Evolutionary conservation across 2,329 filamentous ascomycete species (phyloP), one percentile per base, ranked within the genome.

Genomic region (Fusarium haematococcum): DNA sequence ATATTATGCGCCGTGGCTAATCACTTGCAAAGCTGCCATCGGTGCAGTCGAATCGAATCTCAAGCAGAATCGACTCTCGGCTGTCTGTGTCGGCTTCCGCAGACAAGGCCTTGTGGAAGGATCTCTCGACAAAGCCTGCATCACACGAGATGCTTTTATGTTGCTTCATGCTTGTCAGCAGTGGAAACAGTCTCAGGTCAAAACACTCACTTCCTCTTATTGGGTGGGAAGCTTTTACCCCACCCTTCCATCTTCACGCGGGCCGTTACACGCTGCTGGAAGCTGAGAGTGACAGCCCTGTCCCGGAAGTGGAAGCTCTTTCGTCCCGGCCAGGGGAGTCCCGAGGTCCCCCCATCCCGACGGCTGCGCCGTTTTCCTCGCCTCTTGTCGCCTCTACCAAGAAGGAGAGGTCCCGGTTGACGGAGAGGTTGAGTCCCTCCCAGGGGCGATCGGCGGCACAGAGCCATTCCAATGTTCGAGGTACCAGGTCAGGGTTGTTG

Each of bases 391-490:
- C 10, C 27, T 52, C 10, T 10, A n/a, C 27, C 48, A 32, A 30
- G 48, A 25, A 23, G 33, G 32, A 27, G 9, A 35, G 43, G 7
- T 48, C 45, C 18, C 20, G 16, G 30, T 48, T 14, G 23, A 33
- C 13, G 1, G 35, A 41, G 27, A 33, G 48, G 13, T 10, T 59
- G 11, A 63, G 69, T 6, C 58, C 71, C 62, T 74, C 71, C 65
- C 64, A 58, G 8, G 68, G 71, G 8, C 68, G 68, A 54, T 74
- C 68, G 37, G 30, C 10, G 16, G 37, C 27, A 32, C 41, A 69
- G 16, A 74, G 20, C 71, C 71, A 74, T 35, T 37, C 30, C 58
- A 54, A 54, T 18, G 33, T 25, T 11, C 23, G 45, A 5, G 54
- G 7, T 18, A 8, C 23, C n/a, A 10, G 27, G 27, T 32, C 48